phyloP scores from a whole-genome alignment of 805 yeast genomes.

The Sugiyamaella lignohabitans region DNA sequence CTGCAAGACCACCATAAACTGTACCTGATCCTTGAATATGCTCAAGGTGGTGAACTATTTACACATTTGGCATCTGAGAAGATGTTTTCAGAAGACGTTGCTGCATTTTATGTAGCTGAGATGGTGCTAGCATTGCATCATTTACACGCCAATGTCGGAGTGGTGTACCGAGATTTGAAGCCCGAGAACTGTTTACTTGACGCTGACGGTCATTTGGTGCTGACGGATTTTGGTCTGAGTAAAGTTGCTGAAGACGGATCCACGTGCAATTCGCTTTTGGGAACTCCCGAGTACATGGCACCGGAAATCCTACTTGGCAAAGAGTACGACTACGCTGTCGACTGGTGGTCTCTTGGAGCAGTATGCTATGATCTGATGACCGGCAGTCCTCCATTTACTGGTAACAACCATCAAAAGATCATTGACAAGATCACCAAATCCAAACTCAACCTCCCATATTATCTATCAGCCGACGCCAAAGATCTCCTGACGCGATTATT shows the following conservation, averaged over 20 bases:
- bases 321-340: constrained; percentile 71
- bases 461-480: constrained; percentile 71
- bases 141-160: constrained; percentile 63
- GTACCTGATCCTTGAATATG: constrained; percentile 69
- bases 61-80: constrained; percentile 49
- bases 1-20: constrained; percentile 74
- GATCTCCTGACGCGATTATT: constrained; percentile 61
- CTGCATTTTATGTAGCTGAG: constrained; percentile 75
- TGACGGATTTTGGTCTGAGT: constrained; percentile 79
- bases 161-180: constrained; percentile 80
- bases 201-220: constrained; percentile 67
- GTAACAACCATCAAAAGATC: constrained; percentile 67
- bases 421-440: constrained; percentile 64
- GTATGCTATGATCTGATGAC: constrained; percentile 72
- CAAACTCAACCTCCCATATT: constrained; percentile 65
- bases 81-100: constrained; percentile 52
- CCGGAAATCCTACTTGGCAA: constrained; percentile 80
- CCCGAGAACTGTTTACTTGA: constrained; percentile 86
- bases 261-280: constrained; percentile 53
- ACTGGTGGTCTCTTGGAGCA: constrained; percentile 91
- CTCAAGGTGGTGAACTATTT: constrained; percentile 84
- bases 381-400: constrained; percentile 86
- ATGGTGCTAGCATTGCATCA: constrained; percentile 72
- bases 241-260: constrained; percentile 38
- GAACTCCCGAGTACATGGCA: constrained; percentile 83